phyloP scores from a whole-genome alignment of 257 asterid species.

The Penstemon barbatus region DNA sequence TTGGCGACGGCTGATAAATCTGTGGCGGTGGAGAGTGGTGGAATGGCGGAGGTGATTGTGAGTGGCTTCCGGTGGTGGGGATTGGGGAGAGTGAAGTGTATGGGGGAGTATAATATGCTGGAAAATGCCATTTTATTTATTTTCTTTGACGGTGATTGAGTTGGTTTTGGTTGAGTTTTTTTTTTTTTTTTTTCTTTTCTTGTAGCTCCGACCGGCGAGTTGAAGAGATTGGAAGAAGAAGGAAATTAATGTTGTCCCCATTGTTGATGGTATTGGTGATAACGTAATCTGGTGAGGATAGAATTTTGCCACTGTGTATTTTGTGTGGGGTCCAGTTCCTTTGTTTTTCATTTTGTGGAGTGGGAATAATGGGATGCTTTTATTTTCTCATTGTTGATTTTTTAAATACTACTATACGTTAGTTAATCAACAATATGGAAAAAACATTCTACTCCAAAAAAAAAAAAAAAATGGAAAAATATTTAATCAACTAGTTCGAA shows the following conservation, averaged over 20 bases:
- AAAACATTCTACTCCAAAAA: no score
- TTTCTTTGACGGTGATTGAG: no score
- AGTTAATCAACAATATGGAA: no score
- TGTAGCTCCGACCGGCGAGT: constrained; percentile 30
- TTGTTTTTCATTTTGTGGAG: no score
- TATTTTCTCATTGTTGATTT: no score
- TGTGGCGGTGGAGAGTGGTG: constrained; percentile 56
- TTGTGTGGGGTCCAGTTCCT: constrained; percentile 32
- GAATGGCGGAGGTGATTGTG: constrained; percentile 50
- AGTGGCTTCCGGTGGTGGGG: constrained; percentile 38
- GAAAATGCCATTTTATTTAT: constrained; percentile 50
- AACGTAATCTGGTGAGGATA: constrained; percentile 55
- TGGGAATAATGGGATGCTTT: no score
- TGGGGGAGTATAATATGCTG: constrained; percentile 44
- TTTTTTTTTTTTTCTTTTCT: no score
- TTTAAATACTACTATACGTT: no score
- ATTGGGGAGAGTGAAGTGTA: constrained; percentile 41
- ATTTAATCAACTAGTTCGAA: no score
- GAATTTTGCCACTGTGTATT: constrained; percentile 39
- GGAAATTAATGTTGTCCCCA: not conserved
- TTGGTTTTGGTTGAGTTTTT: no score
- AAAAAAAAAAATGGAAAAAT: no score
- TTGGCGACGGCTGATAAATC: constrained; percentile 49
- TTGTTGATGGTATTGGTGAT: constrained; percentile 35
- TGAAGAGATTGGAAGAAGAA: constrained; percentile 18